Conservation (phyloP, 2,329 filamentous ascomycete species). For the Penicillium occitanis region DNA sequence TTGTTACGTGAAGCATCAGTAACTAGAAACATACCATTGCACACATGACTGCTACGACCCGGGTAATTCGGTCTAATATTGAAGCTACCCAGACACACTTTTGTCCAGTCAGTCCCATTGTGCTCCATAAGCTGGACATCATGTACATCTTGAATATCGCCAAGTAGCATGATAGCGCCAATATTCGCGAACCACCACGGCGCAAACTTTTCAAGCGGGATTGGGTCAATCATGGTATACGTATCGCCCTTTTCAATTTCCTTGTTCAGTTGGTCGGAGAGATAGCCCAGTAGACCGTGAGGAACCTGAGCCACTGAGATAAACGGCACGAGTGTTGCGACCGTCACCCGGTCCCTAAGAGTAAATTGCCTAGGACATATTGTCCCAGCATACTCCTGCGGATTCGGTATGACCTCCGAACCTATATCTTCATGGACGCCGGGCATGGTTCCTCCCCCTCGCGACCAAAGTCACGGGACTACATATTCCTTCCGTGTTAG, state of each 20-base stretch:
- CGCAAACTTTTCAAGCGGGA: slow-evolving; percentile 72
- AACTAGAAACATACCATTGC: slow-evolving; percentile 72
- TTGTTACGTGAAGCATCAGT: slow-evolving; percentile 71
- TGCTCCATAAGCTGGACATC: slow-evolving; percentile 52
- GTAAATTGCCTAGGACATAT: slow-evolving; percentile 76
- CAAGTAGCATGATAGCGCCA: slow-evolving; percentile 81
- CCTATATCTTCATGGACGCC: slow-evolving; percentile 36
- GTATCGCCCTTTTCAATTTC: slow-evolving; percentile 92
- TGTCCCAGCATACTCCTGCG: slow-evolving; percentile 60
- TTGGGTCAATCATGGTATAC: slow-evolving; percentile 79
- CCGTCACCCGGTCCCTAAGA: slow-evolving; percentile 77
- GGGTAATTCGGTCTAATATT: slow-evolving; percentile 95
- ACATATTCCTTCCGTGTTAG: slow-evolving; percentile 23
- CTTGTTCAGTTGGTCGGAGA: slow-evolving; percentile 80
- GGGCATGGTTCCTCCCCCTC: slow-evolving; percentile 34
- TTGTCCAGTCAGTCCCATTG: slow-evolving; percentile 70
- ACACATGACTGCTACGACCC: slow-evolving; percentile 84
- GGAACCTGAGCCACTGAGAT: slow-evolving; percentile 76
- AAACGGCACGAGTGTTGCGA: slow-evolving; percentile 81
- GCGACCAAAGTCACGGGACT: slow-evolving; percentile 37
- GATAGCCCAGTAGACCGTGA: slow-evolving; percentile 68
- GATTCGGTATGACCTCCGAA: slow-evolving; percentile 29
- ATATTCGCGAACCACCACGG: slow-evolving; percentile 92
- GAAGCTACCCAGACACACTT: slow-evolving; percentile 82
- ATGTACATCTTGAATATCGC: slow-evolving; percentile 65